Evolutionary conservation across 306 rosid genomes (phyloP).

Genomic region (Inga laurina): DNA sequence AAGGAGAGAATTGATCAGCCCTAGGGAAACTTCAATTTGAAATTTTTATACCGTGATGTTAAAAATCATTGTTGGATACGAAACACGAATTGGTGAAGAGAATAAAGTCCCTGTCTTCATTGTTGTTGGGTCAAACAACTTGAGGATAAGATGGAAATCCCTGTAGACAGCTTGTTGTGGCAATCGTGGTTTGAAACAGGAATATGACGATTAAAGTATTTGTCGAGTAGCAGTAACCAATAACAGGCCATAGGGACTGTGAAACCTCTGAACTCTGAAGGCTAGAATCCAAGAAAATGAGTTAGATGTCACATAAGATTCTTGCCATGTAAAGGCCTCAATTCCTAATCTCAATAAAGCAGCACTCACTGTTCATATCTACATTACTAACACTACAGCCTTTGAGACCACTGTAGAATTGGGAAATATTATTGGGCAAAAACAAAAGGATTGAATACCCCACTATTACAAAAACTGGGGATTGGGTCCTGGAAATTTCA

Average conservation of each 20-base stretch:
- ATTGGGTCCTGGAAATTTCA: slow-evolving; percentile 30
- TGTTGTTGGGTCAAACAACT: neutral
- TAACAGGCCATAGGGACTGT: neutral
- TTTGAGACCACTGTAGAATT: neutral
- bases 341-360: neutral
- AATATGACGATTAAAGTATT: neutral
- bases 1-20: neutral
- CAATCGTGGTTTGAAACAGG: neutral
- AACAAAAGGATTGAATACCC: no score
- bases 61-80: neutral
- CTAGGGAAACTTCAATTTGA: neutral
- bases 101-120: neutral
- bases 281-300: neutral
- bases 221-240: neutral
- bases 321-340: neutral
- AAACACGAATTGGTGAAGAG: neutral
- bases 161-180: neutral
- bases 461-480: neutral
- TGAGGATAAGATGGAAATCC: neutral
- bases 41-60: no score
- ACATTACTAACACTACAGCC: slow-evolving; percentile 13
- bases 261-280: neutral
- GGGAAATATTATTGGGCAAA: neutral
- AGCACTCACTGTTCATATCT: slow-evolving; percentile 15
- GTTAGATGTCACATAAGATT: neutral